Evolutionary conservation across 768 basidiomycete species (phyloP).

Genomic region (Pisolithus orientalis): DNA sequence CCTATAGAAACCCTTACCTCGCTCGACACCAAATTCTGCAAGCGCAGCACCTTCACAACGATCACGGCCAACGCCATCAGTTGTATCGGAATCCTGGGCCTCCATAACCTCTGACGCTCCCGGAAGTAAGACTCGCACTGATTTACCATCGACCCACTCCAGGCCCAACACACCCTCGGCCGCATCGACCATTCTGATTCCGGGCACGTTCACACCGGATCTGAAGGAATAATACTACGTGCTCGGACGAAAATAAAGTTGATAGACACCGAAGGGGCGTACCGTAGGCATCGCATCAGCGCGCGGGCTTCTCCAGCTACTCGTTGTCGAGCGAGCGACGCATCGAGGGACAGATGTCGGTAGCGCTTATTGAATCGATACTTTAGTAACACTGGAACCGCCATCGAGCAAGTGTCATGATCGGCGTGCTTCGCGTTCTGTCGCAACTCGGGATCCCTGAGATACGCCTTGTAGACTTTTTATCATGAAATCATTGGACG

Average conservation of each 20-base stretch:
- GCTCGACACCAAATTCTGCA: constrained; percentile 44
- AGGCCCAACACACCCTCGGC: constrained; percentile 45
- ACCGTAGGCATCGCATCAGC: constrained; percentile 75
- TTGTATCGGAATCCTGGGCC: constrained; percentile 27
- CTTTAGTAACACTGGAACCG: constrained; percentile 60
- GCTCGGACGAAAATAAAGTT: not conserved
- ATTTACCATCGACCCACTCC: constrained; percentile 61
- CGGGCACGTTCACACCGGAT: constrained; percentile 83
- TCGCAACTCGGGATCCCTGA: constrained; percentile 24
- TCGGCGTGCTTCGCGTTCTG: not conserved
- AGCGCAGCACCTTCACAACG: constrained; percentile 22
- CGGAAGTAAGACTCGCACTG: constrained; percentile 73
- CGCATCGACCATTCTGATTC: constrained; percentile 81
- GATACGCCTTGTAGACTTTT: constrained; percentile 54
- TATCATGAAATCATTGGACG: constrained; percentile 37
- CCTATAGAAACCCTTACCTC: constrained; percentile 41
- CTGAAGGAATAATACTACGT: constrained; percentile 24
- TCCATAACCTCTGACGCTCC: constrained; percentile 47
- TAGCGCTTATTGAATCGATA: constrained; percentile 88
- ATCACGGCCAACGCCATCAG: constrained; percentile 22
- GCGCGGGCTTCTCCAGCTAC: constrained; percentile 87
- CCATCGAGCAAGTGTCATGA: constrained; percentile 8
- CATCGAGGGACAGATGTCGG: constrained; percentile 77
- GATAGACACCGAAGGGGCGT: constrained; percentile 9
- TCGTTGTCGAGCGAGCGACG: constrained; percentile 68